A percentile compares a stretch with the other conserved stretches of the same genome.
phyloP scores from a whole-genome alignment of 2,329 filamentous ascomycete genomes.

The Didymella arachidicola region DNA sequence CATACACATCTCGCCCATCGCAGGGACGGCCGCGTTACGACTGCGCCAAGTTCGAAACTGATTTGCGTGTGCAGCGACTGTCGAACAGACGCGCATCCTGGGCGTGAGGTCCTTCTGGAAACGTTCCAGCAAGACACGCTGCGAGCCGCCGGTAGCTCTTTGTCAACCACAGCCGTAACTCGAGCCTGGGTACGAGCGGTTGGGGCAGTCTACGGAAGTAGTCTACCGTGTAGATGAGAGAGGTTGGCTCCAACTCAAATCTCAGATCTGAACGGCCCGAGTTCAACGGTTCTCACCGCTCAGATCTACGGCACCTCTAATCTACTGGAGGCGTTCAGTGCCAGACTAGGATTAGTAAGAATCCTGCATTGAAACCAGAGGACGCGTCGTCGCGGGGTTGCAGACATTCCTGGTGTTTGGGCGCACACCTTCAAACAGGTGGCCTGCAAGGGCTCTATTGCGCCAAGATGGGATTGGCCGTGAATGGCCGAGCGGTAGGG shows the following conservation, averaged over 20 bases:
- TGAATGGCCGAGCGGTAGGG: conserved; percentile 17
- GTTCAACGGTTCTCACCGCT: conserved; percentile 11
- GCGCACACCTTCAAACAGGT: background rate
- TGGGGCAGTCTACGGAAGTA: background rate
- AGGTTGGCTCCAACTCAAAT: conserved; percentile 2
- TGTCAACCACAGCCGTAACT: background rate
- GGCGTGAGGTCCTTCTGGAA: background rate
- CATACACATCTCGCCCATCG: background rate
- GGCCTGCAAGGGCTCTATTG: conserved; percentile 7
- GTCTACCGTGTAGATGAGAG: conserved; percentile 4
- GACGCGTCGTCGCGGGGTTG: conserved; percentile 5
- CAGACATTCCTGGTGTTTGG: conserved; percentile 8
- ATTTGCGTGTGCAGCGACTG: background rate
- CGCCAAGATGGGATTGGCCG: conserved; percentile 16
- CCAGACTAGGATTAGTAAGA: background rate
- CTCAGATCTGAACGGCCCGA: conserved; percentile 10
- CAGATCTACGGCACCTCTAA: background rate
- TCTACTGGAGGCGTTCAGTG: background rate
- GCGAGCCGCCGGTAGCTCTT: background rate
- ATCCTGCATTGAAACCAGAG: background rate
- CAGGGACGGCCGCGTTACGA: background rate
- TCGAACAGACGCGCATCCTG: background rate
- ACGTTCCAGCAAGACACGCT: background rate
- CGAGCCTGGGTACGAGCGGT: background rate
- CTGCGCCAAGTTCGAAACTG: background rate